Evolutionary conservation across 2,329 filamentous ascomycete species (phyloP), one percentile per base, ranked within the genome.

Genomic region (Colletotrichum falcatum): DNA sequence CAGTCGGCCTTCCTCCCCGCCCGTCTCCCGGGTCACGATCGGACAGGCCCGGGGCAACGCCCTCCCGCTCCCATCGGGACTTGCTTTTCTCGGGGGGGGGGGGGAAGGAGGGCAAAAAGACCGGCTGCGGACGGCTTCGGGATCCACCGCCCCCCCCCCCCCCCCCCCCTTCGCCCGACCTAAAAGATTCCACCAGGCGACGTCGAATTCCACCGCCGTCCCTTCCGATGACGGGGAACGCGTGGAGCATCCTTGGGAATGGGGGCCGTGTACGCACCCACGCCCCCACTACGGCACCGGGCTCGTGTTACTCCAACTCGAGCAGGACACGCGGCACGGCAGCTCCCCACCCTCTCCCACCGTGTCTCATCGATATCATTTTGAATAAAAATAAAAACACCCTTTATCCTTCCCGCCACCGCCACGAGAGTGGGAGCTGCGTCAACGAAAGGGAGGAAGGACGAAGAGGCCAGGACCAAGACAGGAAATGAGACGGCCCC

Each of bases 161-260:
- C n/a, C n/a, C n/a, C n/a, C n/a, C n/a, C n/a, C n/a, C n/a, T n/a
- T n/a, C n/a, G n/a, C 35, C 35, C 11, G 18, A 7, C 8, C 5
- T 9, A 20, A 33, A 7, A 33, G n/a, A 35, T n/a, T 51, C 8
- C 26, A 7, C 16, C 28, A 33, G 18, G 5, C 16, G 49, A 33
- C 28, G 49, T 33, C 16, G 49, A 53, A 49, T 61, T 61, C 44
- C 58, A 49, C n/a, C 33, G 18, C 18, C 49, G 55, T 63, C 61
- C 49, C 61, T 63, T 26, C 23, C 20, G 11, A 54, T 63, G 48
- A 63, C 35, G 61, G 12, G 11, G 37, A 39, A 26, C n/a, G 12
- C 33, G 14, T 5, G 37, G 18, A 39, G 8, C 33, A n/a, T 26
- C 48, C 11, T 55, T 8, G 44, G 42, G 30, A 30, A 26, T 7